A percentile compares a stretch with the other conserved stretches of the same genome.
Conservation (phyloP, 306 rosid species). For the Albizia julibrissin region DNA sequence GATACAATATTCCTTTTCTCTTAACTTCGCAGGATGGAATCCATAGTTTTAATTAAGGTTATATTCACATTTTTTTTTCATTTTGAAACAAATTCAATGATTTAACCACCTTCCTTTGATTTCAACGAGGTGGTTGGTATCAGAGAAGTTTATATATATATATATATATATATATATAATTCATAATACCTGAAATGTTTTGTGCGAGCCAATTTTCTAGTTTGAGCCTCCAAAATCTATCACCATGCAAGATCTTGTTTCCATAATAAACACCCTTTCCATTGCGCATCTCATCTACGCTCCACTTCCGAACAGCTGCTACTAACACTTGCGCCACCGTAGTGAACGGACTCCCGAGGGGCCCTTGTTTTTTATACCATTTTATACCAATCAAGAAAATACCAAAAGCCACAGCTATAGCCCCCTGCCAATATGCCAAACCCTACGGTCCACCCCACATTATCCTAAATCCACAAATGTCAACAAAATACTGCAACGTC, state of each 20-base stretch:
- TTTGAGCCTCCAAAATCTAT: neutral
- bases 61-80: too few species aligned
- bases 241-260: neutral
- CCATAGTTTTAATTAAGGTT: too few species aligned
- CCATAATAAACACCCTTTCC: conserved; percentile 23
- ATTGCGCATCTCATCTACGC: conserved; percentile 16
- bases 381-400: conserved; percentile 37
- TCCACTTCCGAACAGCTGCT: conserved; percentile 38
- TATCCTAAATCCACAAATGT: conserved; percentile 37
- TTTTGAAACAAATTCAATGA: too few species aligned
- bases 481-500: neutral
- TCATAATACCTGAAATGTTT: conserved; percentile 46
- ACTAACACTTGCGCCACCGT: conserved; percentile 45
- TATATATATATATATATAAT: too few species aligned
- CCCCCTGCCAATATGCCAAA: conserved; percentile 41
- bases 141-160: too few species aligned
- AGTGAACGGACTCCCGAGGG: conserved; percentile 44
- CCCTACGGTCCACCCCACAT: conserved; percentile 50
- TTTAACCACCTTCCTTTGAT: too few species aligned
- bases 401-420: conserved; percentile 31
- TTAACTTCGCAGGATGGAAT: too few species aligned
- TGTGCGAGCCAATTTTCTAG: conserved; percentile 29
- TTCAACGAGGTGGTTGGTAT: too few species aligned
- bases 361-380: conserved; percentile 32
- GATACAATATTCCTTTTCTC: too few species aligned